A percentile compares a stretch with the other conserved stretches of the same genome.
phyloP scores from a whole-genome alignment of 495 filamentous ascomycete genomes.

The Aspergillus sparsus region DNA sequence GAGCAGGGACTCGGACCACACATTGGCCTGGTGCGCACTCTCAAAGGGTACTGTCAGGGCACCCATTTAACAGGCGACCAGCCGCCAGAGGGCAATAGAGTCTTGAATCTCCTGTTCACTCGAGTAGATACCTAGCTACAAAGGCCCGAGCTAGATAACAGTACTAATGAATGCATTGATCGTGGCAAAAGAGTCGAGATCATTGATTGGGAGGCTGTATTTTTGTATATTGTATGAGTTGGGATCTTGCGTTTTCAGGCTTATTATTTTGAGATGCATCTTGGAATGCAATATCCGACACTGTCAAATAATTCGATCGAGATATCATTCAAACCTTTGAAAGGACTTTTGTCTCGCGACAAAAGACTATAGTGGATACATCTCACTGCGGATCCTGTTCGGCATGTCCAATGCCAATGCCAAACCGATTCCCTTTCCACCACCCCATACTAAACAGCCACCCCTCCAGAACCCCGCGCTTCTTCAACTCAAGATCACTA shows the following conservation, averaged over 20 bases:
- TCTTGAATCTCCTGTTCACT: conserved; percentile 60
- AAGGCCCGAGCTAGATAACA: conserved; percentile 67
- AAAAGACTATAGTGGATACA: too few species aligned
- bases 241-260: conserved; percentile 52
- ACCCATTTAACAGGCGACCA: conserved; percentile 70
- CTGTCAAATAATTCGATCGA: too few species aligned
- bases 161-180: conserved; percentile 66
- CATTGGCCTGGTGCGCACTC: conserved; percentile 53
- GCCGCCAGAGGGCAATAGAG: conserved; percentile 75
- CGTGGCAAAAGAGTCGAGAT: conserved; percentile 73
- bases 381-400: background rate
- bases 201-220: conserved; percentile 70
- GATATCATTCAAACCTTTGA: too few species aligned
- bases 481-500: background rate
- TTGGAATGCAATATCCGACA: conserved; percentile 72
- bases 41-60: conserved; percentile 60
- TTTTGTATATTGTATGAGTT: conserved; percentile 62
- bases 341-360: too few species aligned
- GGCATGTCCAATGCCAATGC: background rate
- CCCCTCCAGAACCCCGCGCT: background rate
- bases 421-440: conserved; percentile 3
- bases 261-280: conserved; percentile 65
- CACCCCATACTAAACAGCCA: background rate
- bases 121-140: conserved; percentile 68
- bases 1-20: conserved; percentile 64